Percentiles rank a stretch among this genome's conserved stretches.
These are phyloP conservation scores for Penicillium crustosum DNA, from an alignment of 2,329 filamentous ascomycete species.

Conservation along the genomic window DNA sequence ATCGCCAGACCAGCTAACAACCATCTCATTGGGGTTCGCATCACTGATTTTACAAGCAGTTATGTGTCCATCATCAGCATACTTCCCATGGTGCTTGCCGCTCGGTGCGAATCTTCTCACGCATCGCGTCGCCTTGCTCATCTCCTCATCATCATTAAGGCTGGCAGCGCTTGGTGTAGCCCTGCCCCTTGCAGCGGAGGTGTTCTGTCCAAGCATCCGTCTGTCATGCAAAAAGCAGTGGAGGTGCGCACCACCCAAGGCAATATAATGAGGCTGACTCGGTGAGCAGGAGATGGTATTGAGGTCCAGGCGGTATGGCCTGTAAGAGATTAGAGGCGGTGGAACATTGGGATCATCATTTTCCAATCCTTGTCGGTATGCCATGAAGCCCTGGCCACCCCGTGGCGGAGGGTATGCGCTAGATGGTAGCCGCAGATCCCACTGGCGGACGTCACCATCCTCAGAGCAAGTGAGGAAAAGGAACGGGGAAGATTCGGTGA, in stretches of 20 bases:
- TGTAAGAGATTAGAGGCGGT: slow-evolving; percentile 66
- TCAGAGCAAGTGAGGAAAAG: slow-evolving; percentile 70
- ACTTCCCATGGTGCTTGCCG: slow-evolving; percentile 51
- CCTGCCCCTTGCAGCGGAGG: slow-evolving; percentile 53
- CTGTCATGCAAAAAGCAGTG: slow-evolving; percentile 69
- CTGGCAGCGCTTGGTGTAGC: slow-evolving; percentile 44
- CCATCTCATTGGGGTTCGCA: slow-evolving; percentile 65
- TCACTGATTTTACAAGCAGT: slow-evolving; percentile 71
- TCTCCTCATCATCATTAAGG: slow-evolving; percentile 52
- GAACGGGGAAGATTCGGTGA: slow-evolving; percentile 66
- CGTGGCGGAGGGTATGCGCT: slow-evolving; percentile 59
- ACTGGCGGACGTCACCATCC: slow-evolving; percentile 68
- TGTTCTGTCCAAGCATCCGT: slow-evolving; percentile 65
- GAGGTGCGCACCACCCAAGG: slow-evolving; percentile 65
- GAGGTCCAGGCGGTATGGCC: slow-evolving; percentile 61
- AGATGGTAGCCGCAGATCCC: slow-evolving; percentile 65
- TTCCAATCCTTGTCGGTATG: slow-evolving; percentile 40
- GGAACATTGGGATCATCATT: slow-evolving; percentile 55
- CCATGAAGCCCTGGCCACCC: slow-evolving; percentile 47
- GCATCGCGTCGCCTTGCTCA: slow-evolving; percentile 62
- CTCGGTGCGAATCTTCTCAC: slow-evolving; percentile 66
- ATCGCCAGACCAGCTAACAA: slow-evolving; percentile 68
- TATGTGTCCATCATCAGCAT: slow-evolving; percentile 61
- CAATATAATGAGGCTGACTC: slow-evolving; percentile 68
- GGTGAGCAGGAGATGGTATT: slow-evolving; percentile 69